Evolutionary conservation across 2,329 filamentous ascomycete species (phyloP), one percentile per base, ranked within the genome.

Genomic region (Dactylellina leptospora): DNA sequence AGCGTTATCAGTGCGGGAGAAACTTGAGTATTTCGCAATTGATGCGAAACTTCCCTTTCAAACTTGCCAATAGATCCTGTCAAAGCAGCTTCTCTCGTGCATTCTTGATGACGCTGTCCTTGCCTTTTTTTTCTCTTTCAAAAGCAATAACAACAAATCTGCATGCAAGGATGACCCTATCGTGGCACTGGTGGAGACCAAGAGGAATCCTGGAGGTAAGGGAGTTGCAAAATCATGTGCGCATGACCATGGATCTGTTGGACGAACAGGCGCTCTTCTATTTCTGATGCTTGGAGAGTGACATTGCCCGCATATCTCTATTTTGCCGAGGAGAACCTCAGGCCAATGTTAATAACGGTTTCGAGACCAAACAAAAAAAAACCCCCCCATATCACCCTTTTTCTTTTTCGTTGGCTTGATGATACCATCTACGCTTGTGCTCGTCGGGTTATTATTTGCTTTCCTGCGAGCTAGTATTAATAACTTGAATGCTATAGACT

Each of bases 171-270:
- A 33, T 62, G 36, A 42, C 58, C 16, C 33, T 44, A 38, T 50
- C 25, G 45, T 44, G 16, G 18, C 54, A 23, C 18, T 33, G n/a
- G 42, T 44, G 28, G 28, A 40, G 50, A 50, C n/a, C 54, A 16
- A 45, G 13, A 51, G 30, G 45, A 53, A 58, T 18, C 27, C 44
- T 61, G 28, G 30, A 42, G 23, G 51, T 48, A 66, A 27, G 55
- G 51, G 51, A 55, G 51, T 16, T 18, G 38, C 44, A 66, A 66
- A 36, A 47, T 51, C 51, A 66, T 50, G 61, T 56, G 56, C 66
- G 42, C 66, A 63, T 71, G 66, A 63, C 58, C 44, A 66, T 25
- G 58, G 58, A 71, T 71, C 58, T 53, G 58, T 71, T 71, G 66
- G 64, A 56, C 50, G 56, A 51, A 36, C 28, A 62, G 33, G 38